A percentile compares a stretch with the other conserved stretches of the same genome.
Evolutionary conservation across 495 filamentous ascomycete species (phyloP).

Genomic region (Penicillium pancosmium): DNA sequence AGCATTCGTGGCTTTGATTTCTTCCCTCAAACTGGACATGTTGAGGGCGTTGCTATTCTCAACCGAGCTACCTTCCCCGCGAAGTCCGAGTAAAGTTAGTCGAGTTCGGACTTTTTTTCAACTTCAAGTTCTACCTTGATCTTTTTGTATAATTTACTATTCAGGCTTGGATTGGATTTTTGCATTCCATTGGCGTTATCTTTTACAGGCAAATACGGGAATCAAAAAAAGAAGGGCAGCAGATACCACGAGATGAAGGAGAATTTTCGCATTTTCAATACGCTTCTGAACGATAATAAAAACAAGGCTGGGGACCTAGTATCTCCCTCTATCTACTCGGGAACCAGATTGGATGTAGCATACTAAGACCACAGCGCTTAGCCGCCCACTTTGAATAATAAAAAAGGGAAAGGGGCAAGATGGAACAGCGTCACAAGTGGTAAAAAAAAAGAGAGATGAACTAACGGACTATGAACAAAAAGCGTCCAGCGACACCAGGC

Average conservation of each 20-base stretch:
- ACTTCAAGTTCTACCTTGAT: neutral
- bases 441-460: constrained; percentile 25
- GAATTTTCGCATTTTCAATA: constrained; percentile 18
- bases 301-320: constrained; percentile 6
- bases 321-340: constrained; percentile 26
- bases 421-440: constrained; percentile 6
- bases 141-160: neutral
- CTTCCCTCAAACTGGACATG: constrained; percentile 97
- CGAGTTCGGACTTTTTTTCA: constrained; percentile 1
- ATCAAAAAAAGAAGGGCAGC: neutral
- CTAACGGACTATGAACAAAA: constrained; percentile 40
- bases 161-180: neutral
- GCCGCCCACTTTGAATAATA: constrained; percentile 22
- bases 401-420: constrained; percentile 14
- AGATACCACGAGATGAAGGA: neutral
- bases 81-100: constrained; percentile 11
- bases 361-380: constrained; percentile 23
- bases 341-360: constrained; percentile 16
- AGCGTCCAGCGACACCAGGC: constrained; percentile 28
- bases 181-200: constrained; percentile 2
- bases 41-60: constrained; percentile 89
- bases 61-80: constrained; percentile 37
- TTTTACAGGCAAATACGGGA: neutral
- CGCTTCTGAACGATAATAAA: constrained; percentile 21
- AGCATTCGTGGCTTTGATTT: constrained; percentile 94